Base-by-base conservation (phyloP, 2,329 filamentous ascomycete species). In the Cladosporium colombiae region DNA sequence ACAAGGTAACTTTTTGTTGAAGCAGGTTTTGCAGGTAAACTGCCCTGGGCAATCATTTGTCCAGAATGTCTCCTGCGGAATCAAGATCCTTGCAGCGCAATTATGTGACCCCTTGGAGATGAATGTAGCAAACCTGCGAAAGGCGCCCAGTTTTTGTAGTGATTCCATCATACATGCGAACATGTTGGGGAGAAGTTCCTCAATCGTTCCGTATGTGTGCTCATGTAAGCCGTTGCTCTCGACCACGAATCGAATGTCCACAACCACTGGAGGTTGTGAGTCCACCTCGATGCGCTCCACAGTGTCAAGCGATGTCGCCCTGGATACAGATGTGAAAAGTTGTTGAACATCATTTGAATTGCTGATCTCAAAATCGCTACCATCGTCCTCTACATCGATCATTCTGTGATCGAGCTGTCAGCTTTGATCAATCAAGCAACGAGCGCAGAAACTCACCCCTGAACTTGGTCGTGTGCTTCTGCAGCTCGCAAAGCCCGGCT, bases 1-100 rank as follows among this genome's bases (percentile, higher is more conserved):
- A 37, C 70, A 71, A 1, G 66, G 70, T 4, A 67, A 63, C 3
- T 57, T 37, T 1, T 11, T 49, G 29, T 66, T 66, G 53, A 69
- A 68, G 44, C 70, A 72, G 3, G n/a, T 55, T 13, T 37, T 66
- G 61, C 69, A 71, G 3, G 70, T 57, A 29, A 62, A 70, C 6
- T 33, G 29, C 1, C 40, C 53, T 14, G 68, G 61, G 0, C 18
- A 7, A 2, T 67, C 44, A 5, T 46, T n/a, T 0, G 68, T 70
- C 70, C 70, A 49, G 37, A 5, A 33, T 7, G 40, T 23, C 5
- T 3, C 2, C 1, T 16, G n/a, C 29, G 29, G 5, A 10, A 1
- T n/a, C 0, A 57, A 11, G 3, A 1, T 3, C n/a, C 53, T 31
- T 21, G 25, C 53, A 4, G 21, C n/a, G n/a, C 53, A 57, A 11